phyloP scores from a whole-genome alignment of 129 eudicot species.

The Centaurea solstitialis region DNA sequence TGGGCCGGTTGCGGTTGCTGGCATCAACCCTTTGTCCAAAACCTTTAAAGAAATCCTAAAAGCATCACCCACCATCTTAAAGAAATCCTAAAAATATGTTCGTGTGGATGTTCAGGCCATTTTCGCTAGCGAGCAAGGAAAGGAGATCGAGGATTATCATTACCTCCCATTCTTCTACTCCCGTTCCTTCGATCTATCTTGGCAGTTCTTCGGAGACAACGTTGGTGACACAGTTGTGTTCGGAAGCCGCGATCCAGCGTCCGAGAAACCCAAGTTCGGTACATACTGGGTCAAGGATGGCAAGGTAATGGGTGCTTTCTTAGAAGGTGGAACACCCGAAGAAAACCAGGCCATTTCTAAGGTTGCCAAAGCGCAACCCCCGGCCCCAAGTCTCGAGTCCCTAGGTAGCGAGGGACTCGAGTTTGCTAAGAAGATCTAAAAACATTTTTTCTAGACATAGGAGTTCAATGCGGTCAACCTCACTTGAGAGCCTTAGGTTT shows the following conservation, averaged over 20 bases:
- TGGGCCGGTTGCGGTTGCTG: too few species aligned
- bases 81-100: not conserved
- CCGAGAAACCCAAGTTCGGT: constrained; percentile 66
- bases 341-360: constrained; percentile 71
- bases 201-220: constrained; percentile 87
- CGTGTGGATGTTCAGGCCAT: constrained; percentile 11
- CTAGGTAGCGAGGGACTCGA: constrained; percentile 59
- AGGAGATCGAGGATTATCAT: constrained; percentile 16
- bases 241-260: constrained; percentile 57
- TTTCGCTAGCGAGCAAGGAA: constrained; percentile 51
- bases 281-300: constrained; percentile 77
- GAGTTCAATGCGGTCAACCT: not conserved
- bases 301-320: constrained; percentile 63
- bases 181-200: constrained; percentile 72
- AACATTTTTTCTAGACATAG: not conserved
- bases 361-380: constrained; percentile 64
- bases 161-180: constrained; percentile 67
- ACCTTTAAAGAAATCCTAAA: too few species aligned
- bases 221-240: constrained; percentile 45
- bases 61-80: too few species aligned
- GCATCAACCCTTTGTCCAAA: too few species aligned
- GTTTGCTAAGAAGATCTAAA: constrained; percentile 54
- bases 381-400: constrained; percentile 46
- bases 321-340: constrained; percentile 73
- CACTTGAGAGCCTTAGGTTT: not conserved